Evolutionary conservation across 805 yeast genomes (phyloP).

Genomic region (Candida tammaniensis): DNA sequence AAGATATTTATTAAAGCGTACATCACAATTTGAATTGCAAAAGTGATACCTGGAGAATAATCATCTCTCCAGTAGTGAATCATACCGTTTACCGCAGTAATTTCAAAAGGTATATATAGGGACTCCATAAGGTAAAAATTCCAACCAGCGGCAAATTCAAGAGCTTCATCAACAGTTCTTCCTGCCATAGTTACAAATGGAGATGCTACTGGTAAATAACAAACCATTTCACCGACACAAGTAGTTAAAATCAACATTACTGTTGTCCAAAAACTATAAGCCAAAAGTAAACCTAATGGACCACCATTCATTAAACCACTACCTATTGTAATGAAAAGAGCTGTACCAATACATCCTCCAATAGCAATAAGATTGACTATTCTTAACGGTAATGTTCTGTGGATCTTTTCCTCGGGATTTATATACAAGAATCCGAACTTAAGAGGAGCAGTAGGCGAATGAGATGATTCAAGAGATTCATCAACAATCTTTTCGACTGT

Average conservation of each 20-base stretch:
- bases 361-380: conserved; percentile 15
- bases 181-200: conserved; percentile 39
- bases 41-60: conserved; percentile 46
- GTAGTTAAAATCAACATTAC: conserved; percentile 31
- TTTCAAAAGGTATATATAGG: conserved; percentile 46
- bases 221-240: conserved; percentile 38
- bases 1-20: conserved; percentile 43
- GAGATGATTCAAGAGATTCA: background rate
- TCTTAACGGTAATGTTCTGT: conserved; percentile 9
- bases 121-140: conserved; percentile 44
- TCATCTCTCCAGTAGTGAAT: conserved; percentile 51
- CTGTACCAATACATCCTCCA: conserved; percentile 33
- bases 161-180: conserved; percentile 35
- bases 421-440: conserved; percentile 7
- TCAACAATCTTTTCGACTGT: background rate
- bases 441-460: background rate
- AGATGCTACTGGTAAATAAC: conserved; percentile 33
- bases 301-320: conserved; percentile 25
- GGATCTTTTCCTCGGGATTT: conserved; percentile 8
- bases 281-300: conserved; percentile 32
- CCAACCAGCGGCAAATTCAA: conserved; percentile 29
- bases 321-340: conserved; percentile 37
- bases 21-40: conserved; percentile 37
- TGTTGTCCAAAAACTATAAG: conserved; percentile 31
- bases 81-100: conserved; percentile 50